Evolutionary conservation across 2,329 filamentous ascomycete species (phyloP), one percentile per base, ranked within the genome.

Genomic region (Curvularia verruculosa): DNA sequence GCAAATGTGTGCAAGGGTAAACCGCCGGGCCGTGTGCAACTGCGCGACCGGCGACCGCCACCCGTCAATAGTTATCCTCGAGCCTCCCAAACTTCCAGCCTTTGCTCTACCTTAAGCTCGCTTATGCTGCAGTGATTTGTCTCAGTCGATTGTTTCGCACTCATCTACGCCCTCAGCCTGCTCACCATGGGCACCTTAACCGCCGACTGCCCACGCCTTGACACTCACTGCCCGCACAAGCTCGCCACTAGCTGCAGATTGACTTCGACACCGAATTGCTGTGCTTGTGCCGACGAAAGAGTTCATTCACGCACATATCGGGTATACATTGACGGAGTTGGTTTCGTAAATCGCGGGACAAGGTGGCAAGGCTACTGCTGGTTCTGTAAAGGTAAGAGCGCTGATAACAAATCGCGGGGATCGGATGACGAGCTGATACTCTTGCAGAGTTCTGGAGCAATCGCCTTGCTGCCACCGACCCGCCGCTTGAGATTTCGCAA

Each of bases 281-380:
- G 77, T 63, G 77, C 77, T 9, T 79, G 77, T 56, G 72, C 72
- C 9, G 77, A 79, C 56, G 70, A 73, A 50, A 69, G 77, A 36
- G 60, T 72, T 1, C 80, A 83, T 54, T 72, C 78, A 3, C 65
- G 73, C 1, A 74, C 76, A 0, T 83, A 83, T 58, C 68, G 71
- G 12, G 77, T 79, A 0, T 83, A 83, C 62, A 77, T 83, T 37
- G 81, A 82, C 52, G 81, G 81, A 19, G 72, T 82, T n/a, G 81
- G 81, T 9, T 80, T 80, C 41, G 80, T 82, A 5, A 74, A 77
- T 34, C 71, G 80, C 23, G 81, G 80, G 2, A 80, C 76, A 5
- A 63, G 81, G 37, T 82, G 81, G 80, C 78, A 83, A 61, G 70
- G 78, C 53, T 83, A 83, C 56, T 83, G 81, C 60, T 82, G 80